Evolutionary conservation across 352 stramenopile species (phyloP).

Genomic region (Pythium graminicola): DNA sequence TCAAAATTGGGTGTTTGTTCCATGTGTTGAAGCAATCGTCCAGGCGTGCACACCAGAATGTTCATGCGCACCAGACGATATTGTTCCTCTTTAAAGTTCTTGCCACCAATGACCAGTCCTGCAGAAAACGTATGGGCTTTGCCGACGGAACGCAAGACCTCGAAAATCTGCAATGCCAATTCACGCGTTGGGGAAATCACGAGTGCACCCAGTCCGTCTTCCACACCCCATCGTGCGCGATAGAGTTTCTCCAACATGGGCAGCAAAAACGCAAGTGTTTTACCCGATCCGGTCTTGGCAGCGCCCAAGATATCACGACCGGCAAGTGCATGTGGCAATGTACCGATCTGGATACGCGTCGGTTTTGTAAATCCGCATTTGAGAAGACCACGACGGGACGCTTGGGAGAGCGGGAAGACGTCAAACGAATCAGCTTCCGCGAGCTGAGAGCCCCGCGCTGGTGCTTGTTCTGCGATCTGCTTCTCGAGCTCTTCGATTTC

Average conservation of each 20-base stretch:
- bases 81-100: slow-evolving; percentile 94
- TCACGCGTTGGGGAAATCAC: slow-evolving; percentile 98
- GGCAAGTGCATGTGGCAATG: slow-evolving; percentile 82
- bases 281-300: slow-evolving; percentile 91
- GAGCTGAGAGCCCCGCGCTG: slow-evolving; percentile 72
- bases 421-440: slow-evolving; percentile 74
- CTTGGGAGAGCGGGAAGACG: slow-evolving; percentile 76
- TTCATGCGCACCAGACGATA: slow-evolving; percentile 93
- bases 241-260: slow-evolving; percentile 89
- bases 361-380: slow-evolving; percentile 78
- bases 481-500: slow-evolving; percentile 62
- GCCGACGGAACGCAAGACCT: slow-evolving; percentile 95
- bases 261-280: slow-evolving; percentile 91
- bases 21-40: slow-evolving; percentile 97
- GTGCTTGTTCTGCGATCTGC: slow-evolving; percentile 63
- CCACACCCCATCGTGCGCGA: slow-evolving; percentile 73
- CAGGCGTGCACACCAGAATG: slow-evolving; percentile 96
- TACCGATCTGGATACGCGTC: slow-evolving; percentile 86
- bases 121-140: slow-evolving; percentile 95
- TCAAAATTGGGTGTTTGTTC: slow-evolving; percentile 98
- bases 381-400: slow-evolving; percentile 60
- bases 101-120: slow-evolving; percentile 95
- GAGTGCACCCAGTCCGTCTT: slow-evolving; percentile 94
- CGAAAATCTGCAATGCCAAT: slow-evolving; percentile 98
- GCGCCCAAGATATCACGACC: slow-evolving; percentile 89